A percentile compares a stretch with the other conserved stretches of the same genome.
Conservation (phyloP, 306 rosid species). For the Cercis canadensis region DNA sequence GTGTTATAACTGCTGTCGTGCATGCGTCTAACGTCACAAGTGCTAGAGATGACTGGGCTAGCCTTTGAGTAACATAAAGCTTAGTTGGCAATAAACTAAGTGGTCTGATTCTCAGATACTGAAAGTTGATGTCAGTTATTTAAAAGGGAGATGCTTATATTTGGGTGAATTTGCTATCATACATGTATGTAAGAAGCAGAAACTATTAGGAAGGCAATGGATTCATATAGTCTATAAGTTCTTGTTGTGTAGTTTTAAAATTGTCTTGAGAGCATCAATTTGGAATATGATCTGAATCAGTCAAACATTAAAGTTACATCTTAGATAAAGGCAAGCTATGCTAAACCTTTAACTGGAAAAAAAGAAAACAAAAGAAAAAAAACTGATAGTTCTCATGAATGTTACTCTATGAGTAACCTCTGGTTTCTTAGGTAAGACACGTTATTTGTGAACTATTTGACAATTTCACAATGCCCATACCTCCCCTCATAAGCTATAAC, state of each 20-base stretch:
- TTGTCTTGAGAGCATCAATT: slow-evolving; percentile 16
- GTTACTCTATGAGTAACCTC: no score
- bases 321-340: background rate
- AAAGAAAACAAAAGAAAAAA: no score
- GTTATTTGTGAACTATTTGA: no score
- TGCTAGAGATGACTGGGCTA: background rate
- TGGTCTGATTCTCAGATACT: background rate
- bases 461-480: no score
- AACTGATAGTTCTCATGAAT: no score
- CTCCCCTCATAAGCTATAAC: no score
- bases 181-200: slow-evolving; percentile 14
- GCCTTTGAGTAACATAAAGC: background rate
- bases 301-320: slow-evolving; percentile 10
- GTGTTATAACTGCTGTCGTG: background rate
- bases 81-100: no score
- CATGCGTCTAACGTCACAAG: background rate
- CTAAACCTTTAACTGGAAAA: no score
- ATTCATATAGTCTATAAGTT: slow-evolving; percentile 3
- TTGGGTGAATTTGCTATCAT: background rate
- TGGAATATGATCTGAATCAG: slow-evolving; percentile 8
- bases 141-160: slow-evolving; percentile 17
- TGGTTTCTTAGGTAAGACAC: no score
- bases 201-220: slow-evolving; percentile 11
- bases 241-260: slow-evolving; percentile 15
- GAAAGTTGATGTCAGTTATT: slow-evolving; percentile 14